Evolutionary conservation across 129 eudicot species (phyloP), one percentile per base, ranked within the genome.

Genomic region (Glebionis coronaria): DNA sequence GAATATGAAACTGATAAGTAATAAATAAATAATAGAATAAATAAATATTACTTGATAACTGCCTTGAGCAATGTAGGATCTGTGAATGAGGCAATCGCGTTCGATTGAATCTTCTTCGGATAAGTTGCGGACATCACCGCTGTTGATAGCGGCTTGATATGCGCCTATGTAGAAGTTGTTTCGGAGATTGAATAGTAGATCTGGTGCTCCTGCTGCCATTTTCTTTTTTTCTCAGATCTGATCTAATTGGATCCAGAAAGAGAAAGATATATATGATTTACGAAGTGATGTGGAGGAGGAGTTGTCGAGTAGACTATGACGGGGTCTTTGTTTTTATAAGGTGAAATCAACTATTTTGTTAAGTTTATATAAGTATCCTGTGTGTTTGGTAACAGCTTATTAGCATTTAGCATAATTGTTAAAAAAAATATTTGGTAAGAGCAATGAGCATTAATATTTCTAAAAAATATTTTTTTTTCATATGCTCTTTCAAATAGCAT

Each of bases 41-140:
- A 44, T 4, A 3, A 51, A 70, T 9, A 8, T 0, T 5, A 91
- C 97, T 79, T 87, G 87, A 50, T 86, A 85, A 49, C 98, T 93
- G 67, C 92, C 90, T 8, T 84, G 90, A 29, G 98, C 93, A 54
- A 93, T 93, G 84, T 93, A 93, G 56, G 99, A 93, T 71, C 99
- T 74, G 82, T 82, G 82, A 16, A 93, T 85, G 29, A 89, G 82
- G 64, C 81, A 84, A 44, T 90, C 97, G 28, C 95, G 38, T 73
- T 90, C 97, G 73, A 84, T 45, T 55, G 79, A 70, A 61, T 87
- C 95, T 15, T 90, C 97, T 12, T 77, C 63, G 44, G 92, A 84
- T 78, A 90, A 95, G 70, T 90, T 84, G 3, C 90, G 87, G 68
- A 90, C 72, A 14, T 90, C 88, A 72, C 93, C 87, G 82, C 75